Percentiles rank a stretch among this genome's conserved stretches.
These are phyloP conservation scores for Penicillium macrosclerotiorum DNA, from an alignment of 495 filamentous ascomycete species.

Conservation along the genomic window DNA sequence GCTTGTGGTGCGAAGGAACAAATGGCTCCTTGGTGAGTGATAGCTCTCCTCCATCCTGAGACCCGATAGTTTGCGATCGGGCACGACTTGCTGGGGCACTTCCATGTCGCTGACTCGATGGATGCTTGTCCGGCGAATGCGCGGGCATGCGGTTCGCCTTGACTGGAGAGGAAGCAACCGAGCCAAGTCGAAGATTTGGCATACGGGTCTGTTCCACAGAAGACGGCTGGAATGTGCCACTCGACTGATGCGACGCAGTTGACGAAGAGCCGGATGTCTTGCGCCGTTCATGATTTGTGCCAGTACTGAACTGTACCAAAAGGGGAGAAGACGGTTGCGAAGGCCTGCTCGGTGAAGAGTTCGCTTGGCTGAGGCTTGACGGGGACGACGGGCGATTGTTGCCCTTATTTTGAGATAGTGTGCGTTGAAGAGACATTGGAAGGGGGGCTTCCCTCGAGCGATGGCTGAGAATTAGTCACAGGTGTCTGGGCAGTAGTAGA, in stretches of 20 bases:
- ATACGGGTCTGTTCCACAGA: slow-evolving; percentile 56
- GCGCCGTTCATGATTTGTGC: slow-evolving; percentile 64
- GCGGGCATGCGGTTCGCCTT: slow-evolving; percentile 64
- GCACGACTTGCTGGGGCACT: slow-evolving; percentile 58
- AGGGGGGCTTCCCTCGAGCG: slow-evolving; percentile 85
- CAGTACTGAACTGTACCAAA: slow-evolving; percentile 86
- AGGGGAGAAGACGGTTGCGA: slow-evolving; percentile 96
- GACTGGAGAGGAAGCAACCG: slow-evolving; percentile 71
- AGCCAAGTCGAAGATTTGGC: slow-evolving; percentile 55
- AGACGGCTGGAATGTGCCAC: slow-evolving; percentile 68
- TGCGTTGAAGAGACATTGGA: slow-evolving; percentile 76
- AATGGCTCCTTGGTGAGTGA: slow-evolving; percentile 61
- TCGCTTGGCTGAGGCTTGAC: slow-evolving; percentile 71
- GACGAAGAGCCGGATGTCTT: slow-evolving; percentile 89
- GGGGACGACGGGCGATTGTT: slow-evolving; percentile 82
- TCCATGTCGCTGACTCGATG: slow-evolving; percentile 42
- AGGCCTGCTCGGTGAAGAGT: slow-evolving; percentile 78
- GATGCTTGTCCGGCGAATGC: slow-evolving; percentile 51
- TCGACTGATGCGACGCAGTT: slow-evolving; percentile 74
- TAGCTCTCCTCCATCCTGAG: slow-evolving; percentile 79
- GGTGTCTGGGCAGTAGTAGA: slow-evolving; percentile 33
- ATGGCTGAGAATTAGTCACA: slow-evolving; percentile 52
- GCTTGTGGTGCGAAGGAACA: slow-evolving; percentile 74
- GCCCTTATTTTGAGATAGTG: slow-evolving; percentile 73
- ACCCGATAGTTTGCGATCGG: slow-evolving; percentile 90